phyloP scores from a whole-genome alignment of 805 yeast species.

The Ogataea chonburiensis region DNA sequence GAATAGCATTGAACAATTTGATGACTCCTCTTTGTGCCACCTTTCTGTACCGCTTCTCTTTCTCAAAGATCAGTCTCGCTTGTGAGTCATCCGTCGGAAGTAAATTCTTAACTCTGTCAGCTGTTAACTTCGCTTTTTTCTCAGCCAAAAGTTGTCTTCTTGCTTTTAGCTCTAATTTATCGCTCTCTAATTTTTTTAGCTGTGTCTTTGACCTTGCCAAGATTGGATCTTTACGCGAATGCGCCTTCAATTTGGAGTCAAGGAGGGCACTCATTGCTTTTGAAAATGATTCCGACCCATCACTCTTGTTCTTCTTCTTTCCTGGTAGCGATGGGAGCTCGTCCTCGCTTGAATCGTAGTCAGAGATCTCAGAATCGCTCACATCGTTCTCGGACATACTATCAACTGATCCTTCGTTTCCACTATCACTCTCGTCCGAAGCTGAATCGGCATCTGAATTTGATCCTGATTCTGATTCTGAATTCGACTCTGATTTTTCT shows the following conservation, averaged over 20 bases:
- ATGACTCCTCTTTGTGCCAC: constrained; percentile 45
- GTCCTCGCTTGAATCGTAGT: constrained; percentile 18
- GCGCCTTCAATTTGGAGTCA: constrained; percentile 83
- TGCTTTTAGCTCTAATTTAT: constrained; percentile 82
- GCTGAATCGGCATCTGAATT: no score
- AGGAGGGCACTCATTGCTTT: constrained; percentile 80
- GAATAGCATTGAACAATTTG: constrained; percentile 39
- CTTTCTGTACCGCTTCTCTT: constrained; percentile 69
- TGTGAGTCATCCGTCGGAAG: constrained; percentile 61
- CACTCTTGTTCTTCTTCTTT: constrained; percentile 58
- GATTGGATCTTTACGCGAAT: constrained; percentile 86
- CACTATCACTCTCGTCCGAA: constrained; percentile 26
- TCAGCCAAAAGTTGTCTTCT: constrained; percentile 67
- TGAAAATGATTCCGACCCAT: constrained; percentile 77
- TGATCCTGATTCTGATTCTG: no score
- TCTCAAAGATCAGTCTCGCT: constrained; percentile 41
- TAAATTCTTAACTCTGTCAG: constrained; percentile 64
- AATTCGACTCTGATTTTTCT: constrained; percentile 62
- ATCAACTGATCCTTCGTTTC: constrained; percentile 12
- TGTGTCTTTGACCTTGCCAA: constrained; percentile 76
- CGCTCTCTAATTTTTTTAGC: constrained; percentile 70
- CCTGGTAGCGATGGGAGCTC: constrained; percentile 37
- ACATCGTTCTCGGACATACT: constrained; percentile 17
- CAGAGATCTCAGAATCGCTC: constrained; percentile 17
- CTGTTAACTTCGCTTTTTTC: constrained; percentile 63